Evolutionary conservation across 2,329 filamentous ascomycete genomes (phyloP).

Genomic region (Colletotrichum noveboracense): DNA sequence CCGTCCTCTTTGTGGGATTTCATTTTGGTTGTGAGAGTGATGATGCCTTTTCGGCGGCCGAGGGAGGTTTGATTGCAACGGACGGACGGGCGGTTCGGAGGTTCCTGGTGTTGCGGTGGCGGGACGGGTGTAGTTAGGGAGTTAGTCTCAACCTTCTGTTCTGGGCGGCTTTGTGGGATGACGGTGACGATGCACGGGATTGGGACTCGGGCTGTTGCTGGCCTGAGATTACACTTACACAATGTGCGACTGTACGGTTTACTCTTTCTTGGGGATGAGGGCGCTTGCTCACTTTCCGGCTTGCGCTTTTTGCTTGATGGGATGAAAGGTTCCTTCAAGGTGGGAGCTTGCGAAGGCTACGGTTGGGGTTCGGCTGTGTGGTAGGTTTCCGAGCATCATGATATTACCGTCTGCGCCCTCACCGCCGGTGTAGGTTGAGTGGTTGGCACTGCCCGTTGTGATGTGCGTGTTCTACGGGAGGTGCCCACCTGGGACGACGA

Average conservation of each 20-base stretch:
- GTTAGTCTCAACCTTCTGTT: neutral
- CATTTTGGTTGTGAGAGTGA: too few relatives aligned
- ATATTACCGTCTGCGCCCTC: neutral
- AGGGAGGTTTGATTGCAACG: neutral
- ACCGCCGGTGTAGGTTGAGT: neutral
- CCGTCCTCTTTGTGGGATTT: neutral
- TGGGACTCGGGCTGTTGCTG: neutral
- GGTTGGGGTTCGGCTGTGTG: neutral
- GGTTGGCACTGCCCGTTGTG: neutral
- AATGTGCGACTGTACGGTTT: neutral
- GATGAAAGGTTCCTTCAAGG: neutral
- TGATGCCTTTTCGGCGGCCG: neutral
- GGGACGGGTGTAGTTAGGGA: neutral
- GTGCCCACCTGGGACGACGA: neutral
- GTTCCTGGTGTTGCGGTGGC: neutral
- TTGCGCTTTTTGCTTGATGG: neutral
- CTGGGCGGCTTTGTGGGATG: neutral
- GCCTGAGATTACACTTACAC: neutral
- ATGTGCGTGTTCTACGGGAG: neutral
- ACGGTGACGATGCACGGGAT: neutral
- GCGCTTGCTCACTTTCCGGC: neutral
- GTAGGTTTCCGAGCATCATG: neutral
- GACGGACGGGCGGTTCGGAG: neutral
- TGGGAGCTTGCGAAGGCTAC: neutral
- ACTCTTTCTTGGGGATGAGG: neutral